Base-by-base conservation (phyloP, 345 rosid genomes). In the Gossypium longicalyx region DNA sequence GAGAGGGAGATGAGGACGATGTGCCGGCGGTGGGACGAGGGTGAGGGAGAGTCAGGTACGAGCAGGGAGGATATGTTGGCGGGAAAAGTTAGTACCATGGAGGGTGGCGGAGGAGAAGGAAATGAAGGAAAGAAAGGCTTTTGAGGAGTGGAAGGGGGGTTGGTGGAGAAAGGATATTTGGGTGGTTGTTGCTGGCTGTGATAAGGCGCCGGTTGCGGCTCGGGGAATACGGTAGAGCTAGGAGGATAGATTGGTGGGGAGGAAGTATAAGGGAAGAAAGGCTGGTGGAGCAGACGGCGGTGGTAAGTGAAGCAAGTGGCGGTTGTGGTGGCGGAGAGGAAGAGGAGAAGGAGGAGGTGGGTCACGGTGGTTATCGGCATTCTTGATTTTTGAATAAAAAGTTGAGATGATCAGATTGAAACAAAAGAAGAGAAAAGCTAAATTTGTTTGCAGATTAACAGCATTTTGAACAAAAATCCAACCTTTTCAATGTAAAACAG, bases 61-160 rank as follows among this genome's bases (percentile, higher is more conserved):
- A 88, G 88, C 60, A 93, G 86, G 58, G 93, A 87, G 66, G 98
- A 89, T 60, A 92, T 87, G 85, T 95, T 93, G 69, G 99, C 97
- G 54, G 99, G 99, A 68, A 95, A 91, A 27, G 99, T 86, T 7
- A 87, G 81, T 72, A 87, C 79, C 17, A 81, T 10, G 63, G 89
- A 60, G 0, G 85, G 13, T 3, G 86, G 82, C 0, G 97, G 80
- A 1, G 83, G 74, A 12, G 87, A 70, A 16, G 75, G 79, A n/a
- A 81, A 67, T 25, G 83, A 66, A 1, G 89, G 89, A 68, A 88
- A 90, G 69, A 89, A 89, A 0, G 91, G 78, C 27, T 62, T 86
- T 2, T 59, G 84, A 9, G 78, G 70, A 19, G 85, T 81, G 79
- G 69, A 7, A 48, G 87, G 60, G 54, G 83, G 79, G 4, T 85